Evolutionary conservation across 2,329 filamentous ascomycete genomes (phyloP).

Genomic region (Claviceps lovelessii): DNA sequence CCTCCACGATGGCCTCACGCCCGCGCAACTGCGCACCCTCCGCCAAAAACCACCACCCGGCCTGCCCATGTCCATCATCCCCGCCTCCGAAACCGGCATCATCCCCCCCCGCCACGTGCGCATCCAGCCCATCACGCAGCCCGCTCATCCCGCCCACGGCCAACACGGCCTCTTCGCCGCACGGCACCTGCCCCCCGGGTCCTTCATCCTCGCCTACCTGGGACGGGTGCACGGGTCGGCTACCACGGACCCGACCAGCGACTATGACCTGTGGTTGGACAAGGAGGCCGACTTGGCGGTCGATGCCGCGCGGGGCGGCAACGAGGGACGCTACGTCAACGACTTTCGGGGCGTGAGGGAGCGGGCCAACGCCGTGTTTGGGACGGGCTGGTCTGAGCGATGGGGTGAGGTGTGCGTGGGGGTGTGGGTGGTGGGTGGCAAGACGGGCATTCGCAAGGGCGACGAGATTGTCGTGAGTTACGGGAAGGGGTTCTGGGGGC

Average conservation of each 20-base stretch:
- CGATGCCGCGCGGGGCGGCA: slow-evolving; percentile 43
- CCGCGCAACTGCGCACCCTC: slow-evolving; percentile 26
- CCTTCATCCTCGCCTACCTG: slow-evolving; percentile 47
- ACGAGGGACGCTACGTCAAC: slow-evolving; percentile 53
- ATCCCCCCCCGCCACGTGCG: slow-evolving; percentile 35
- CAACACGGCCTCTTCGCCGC: slow-evolving; percentile 48
- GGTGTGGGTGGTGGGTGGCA: slow-evolving; percentile 35
- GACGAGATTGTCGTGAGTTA: slow-evolving; percentile 54
- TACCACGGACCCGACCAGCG: slow-evolving; percentile 13
- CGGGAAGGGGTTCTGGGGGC: slow-evolving; percentile 52
- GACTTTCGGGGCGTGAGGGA: slow-evolving; percentile 46
- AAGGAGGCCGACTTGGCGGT: slow-evolving; percentile 41
- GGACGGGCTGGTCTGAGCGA: slow-evolving; percentile 39
- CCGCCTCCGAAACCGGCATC: slow-evolving; percentile 21
- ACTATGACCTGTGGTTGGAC: slow-evolving; percentile 54
- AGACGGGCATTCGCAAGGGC: slow-evolving; percentile 31
- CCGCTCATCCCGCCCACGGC: slow-evolving; percentile 40
- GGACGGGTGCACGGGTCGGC: slow-evolving; percentile 37
- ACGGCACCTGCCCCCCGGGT: slow-evolving; percentile 35
- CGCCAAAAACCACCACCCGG: slow-evolving; percentile 14
- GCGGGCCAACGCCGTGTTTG: slow-evolving; percentile 44
- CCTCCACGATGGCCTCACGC: slow-evolving; percentile 29
- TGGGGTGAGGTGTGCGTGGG: slow-evolving; percentile 40
- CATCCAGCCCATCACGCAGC: slow-evolving; percentile 37
- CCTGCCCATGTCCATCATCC: slow-evolving; percentile 11